Percentiles rank a stretch among this genome's conserved stretches.
These are phyloP conservation scores for Mycena olivaceomarginata DNA, from an alignment of 768 basidiomycete genomes.

Conservation along the genomic window DNA sequence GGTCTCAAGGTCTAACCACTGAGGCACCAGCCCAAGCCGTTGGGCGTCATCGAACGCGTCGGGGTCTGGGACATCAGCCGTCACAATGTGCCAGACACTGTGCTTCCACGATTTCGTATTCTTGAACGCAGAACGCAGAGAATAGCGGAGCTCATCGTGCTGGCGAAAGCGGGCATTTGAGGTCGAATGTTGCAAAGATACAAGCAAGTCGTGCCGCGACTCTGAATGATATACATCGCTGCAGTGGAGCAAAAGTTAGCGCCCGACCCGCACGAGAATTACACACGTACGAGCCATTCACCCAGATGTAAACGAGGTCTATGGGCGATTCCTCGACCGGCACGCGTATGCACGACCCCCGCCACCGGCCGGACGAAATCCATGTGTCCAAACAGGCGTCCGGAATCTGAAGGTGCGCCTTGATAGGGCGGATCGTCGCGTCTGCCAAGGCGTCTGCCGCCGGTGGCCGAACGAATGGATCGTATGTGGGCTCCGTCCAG, in stretches of 20 bases:
- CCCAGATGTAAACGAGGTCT: slow-evolving; percentile 47
- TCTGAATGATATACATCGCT: slow-evolving; percentile 41
- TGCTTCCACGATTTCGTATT: slow-evolving; percentile 51
- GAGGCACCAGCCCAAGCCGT: slow-evolving; percentile 60
- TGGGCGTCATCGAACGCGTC: slow-evolving; percentile 34
- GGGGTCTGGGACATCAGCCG: slow-evolving; percentile 56
- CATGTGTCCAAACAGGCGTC: slow-evolving; percentile 42
- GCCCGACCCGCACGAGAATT: not conserved
- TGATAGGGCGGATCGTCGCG: slow-evolving; percentile 38
- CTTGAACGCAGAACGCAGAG: slow-evolving; percentile 56
- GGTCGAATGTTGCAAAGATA: slow-evolving; percentile 17
- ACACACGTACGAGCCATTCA: slow-evolving; percentile 45
- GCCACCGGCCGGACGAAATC: slow-evolving; percentile 41
- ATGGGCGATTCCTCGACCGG: slow-evolving; percentile 41
- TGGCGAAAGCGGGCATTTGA: slow-evolving; percentile 50
- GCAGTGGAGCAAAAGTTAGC: not conserved
- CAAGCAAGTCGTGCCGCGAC: slow-evolving; percentile 30
- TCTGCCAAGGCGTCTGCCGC: slow-evolving; percentile 40
- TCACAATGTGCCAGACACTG: slow-evolving; percentile 54
- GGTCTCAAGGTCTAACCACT: slow-evolving; percentile 56
- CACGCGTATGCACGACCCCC: slow-evolving; percentile 32
- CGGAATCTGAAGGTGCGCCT: slow-evolving; percentile 34
- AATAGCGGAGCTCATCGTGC: slow-evolving; percentile 61
- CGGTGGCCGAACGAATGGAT: slow-evolving; percentile 37
- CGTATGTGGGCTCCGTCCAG: slow-evolving; percentile 23